Evolutionary conservation across 2,329 filamentous ascomycete species (phyloP).

Genomic region (Fusarium sp.): DNA sequence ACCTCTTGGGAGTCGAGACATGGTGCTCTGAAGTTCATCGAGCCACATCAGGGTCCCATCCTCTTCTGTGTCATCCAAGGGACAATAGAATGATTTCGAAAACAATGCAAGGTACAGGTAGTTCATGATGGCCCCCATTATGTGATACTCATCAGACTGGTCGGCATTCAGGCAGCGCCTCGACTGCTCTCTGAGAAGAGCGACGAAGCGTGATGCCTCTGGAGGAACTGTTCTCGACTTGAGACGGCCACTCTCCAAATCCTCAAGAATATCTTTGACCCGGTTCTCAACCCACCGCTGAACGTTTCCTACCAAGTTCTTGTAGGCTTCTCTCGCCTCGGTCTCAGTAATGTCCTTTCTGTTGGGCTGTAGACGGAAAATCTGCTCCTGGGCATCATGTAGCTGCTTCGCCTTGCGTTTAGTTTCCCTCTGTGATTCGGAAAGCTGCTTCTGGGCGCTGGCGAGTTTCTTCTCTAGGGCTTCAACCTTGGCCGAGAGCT

Average conservation of each 20-base stretch:
- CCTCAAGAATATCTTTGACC: constrained; percentile 45
- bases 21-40: constrained; percentile 46
- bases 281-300: constrained; percentile 51
- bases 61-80: constrained; percentile 46
- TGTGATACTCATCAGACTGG: constrained; percentile 49
- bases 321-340: constrained; percentile 49
- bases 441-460: constrained; percentile 44
- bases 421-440: constrained; percentile 43
- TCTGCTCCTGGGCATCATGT: constrained; percentile 46
- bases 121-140: constrained; percentile 50
- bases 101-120: constrained; percentile 50
- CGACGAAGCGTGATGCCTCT: constrained; percentile 45
- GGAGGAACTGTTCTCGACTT: constrained; percentile 36
- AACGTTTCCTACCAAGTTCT: constrained; percentile 46
- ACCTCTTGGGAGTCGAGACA: constrained; percentile 49
- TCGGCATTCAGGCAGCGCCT: constrained; percentile 45
- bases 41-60: constrained; percentile 47
- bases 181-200: constrained; percentile 49
- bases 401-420: constrained; percentile 43
- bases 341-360: constrained; percentile 49
- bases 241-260: constrained; percentile 44
- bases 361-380: constrained; percentile 46
- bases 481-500: constrained; percentile 44
- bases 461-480: constrained; percentile 45
- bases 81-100: constrained; percentile 50